Evolutionary conservation across 768 basidiomycete genomes (phyloP).

Genomic region (Boletellus ananas): DNA sequence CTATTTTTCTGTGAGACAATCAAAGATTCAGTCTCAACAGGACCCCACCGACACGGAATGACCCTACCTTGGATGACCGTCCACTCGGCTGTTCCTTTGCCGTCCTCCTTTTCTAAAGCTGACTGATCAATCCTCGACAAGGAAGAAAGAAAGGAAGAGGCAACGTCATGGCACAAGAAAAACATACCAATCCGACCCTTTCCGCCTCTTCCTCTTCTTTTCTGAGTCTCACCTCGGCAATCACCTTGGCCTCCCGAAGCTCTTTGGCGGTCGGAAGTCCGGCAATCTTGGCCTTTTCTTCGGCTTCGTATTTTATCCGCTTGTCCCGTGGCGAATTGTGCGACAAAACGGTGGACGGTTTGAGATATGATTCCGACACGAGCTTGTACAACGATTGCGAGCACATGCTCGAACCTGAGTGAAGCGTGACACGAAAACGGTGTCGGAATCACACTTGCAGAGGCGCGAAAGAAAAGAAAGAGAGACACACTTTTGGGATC

Average conservation of each 20-base stretch:
- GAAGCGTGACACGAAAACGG: neutral
- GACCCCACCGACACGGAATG: neutral
- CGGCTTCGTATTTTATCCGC: conserved; percentile 72
- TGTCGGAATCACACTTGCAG: neutral
- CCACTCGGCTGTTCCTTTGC: conserved; percentile 42
- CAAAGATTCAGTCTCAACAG: conserved; percentile 20
- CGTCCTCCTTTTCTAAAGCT: conserved; percentile 57
- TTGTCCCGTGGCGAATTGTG: conserved; percentile 81
- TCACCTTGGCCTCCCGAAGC: conserved; percentile 65
- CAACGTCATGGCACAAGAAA: neutral
- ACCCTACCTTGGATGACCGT: conserved; percentile 51
- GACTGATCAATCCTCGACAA: conserved; percentile 18
- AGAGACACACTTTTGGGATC: conserved; percentile 54
- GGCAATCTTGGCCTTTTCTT: conserved; percentile 68
- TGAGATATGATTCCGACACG: conserved; percentile 70
- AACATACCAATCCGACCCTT: conserved; percentile 65
- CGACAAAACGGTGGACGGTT: conserved; percentile 72
- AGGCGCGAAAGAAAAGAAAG: conserved; percentile 9
- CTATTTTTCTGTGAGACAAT: conserved; percentile 37
- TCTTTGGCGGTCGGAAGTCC: conserved; percentile 83
- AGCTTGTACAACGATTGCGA: conserved; percentile 64
- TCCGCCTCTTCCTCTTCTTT: conserved; percentile 73
- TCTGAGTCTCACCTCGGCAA: conserved; percentile 58
- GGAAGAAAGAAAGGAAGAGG: neutral
- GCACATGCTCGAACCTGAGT: conserved; percentile 41